Evolutionary conservation across 2,329 filamentous ascomycete species (phyloP), one percentile per base, ranked within the genome.

Genomic region (Ascomycota sp.): DNA sequence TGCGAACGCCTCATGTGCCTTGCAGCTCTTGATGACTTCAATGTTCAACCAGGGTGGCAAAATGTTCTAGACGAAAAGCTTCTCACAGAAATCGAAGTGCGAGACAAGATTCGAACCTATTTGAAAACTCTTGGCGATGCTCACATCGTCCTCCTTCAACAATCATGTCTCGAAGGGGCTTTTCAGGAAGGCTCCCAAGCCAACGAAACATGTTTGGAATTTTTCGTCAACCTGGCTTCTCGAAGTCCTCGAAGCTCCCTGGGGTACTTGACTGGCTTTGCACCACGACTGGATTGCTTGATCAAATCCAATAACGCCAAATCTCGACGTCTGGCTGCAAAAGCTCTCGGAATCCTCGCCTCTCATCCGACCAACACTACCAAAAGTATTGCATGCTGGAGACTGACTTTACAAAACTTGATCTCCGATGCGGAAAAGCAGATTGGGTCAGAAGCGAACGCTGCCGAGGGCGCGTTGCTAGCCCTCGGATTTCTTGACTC

Each of bases 11-110:
- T 68, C 3, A 43, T 71, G 32, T 55, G 68, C 26, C 50, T 70
- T 2, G 43, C 56, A 1, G 63, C 62, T 1, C 46, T 68, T 3
- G 44, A 51, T 24, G 51, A 63, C 29, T 57, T 63, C 32, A 62
- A 65, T 8, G 48, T 82, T 17, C 76, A 86, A 39, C 71, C 76
- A 27, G 79, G 86, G 36, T 95, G 89, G 89, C 77, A 83, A 45
- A 63, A 74, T 27, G 75, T 77, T 39, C 59, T 95, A 3, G 77
- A 85, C 39, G 68, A 72, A 2, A 61, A 76, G 6, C 60, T 89
- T 20, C 65, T 71, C 25, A 78, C 75, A 5, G 77, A 86, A 42
- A 62, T 75, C 33, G 55, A 62, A 27, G 69, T 70, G 8, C 65
- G 80, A 25, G 50, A 62, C 19, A 61, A 61, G 5, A 61, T 83